A percentile compares a stretch with the other conserved stretches of the same genome.
These are phyloP conservation scores for Geoglossum cookeanum DNA, from an alignment of 2,329 filamentous ascomycete genomes.

Conservation along the genomic window DNA sequence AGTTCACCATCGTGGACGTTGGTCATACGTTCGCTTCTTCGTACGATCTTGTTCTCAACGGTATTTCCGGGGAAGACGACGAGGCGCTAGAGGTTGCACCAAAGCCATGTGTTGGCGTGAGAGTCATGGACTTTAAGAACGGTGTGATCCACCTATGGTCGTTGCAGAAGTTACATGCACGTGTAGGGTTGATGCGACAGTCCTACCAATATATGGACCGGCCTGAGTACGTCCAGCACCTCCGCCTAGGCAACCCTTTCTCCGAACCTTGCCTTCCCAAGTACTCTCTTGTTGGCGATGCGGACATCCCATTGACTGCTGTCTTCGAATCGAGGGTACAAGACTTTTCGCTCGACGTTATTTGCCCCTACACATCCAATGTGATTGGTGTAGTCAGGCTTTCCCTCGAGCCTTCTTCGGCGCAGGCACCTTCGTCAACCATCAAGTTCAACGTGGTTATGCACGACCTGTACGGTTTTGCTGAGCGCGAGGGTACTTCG, in stretches of 20 bases:
- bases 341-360: constrained; percentile 78
- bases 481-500: constrained; percentile 85
- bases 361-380: constrained; percentile 80
- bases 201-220: constrained; percentile 94
- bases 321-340: constrained; percentile 92
- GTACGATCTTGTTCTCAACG: constrained; percentile 91
- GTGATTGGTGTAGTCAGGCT: constrained; percentile 80
- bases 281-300: constrained; percentile 83
- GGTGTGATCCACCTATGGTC: constrained; percentile 85
- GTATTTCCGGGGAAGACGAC: constrained; percentile 72
- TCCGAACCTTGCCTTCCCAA: constrained; percentile 78
- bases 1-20: constrained; percentile 78
- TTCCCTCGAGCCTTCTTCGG: constrained; percentile 81
- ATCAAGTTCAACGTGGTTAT: constrained; percentile 98
- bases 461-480: constrained; percentile 87
- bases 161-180: constrained; percentile 71
- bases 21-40: constrained; percentile 82
- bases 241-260: constrained; percentile 85
- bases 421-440: constrained; percentile 76
- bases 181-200: constrained; percentile 83
- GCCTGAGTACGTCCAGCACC: constrained; percentile 83
- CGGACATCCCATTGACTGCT: constrained; percentile 75
- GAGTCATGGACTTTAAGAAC: constrained; percentile 80
- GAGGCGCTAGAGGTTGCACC: constrained; percentile 57
- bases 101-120: constrained; percentile 80